Evolutionary conservation across 1,139 yeast species (phyloP), one percentile per base, ranked within the genome.

Genomic region (Suhomyces kunorum): DNA sequence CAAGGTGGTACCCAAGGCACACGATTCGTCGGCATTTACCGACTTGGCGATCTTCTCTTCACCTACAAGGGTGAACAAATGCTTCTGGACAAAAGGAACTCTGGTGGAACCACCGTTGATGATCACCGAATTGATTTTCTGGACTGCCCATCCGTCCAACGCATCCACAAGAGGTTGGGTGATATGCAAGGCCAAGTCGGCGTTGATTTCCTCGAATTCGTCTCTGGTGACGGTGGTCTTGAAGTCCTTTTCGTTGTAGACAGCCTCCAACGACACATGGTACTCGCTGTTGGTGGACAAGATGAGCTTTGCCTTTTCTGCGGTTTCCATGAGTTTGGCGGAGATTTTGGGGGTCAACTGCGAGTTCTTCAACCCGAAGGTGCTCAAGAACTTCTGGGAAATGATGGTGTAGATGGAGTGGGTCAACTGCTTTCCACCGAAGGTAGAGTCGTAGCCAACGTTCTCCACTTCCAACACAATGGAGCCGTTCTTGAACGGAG

Each of bases 21-120:
- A 89, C 44, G 97, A 82, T 64, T 92, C 99, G 64, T 92, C 99
- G 0, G 98, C 94, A 61, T 92, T 92, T 36, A 94, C 95, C 41
- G 84, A 87, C 60, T 84, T 89, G n/a, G 96, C 76, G 36, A 94
- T 70, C 40, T 72, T 68, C 2, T 77, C 81, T 22, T 80, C 81
- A 2, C 83, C 83, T 30, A 83, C 66, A 33, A 85, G 69, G 4
- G 75, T 61, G 5, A 66, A 55, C 44, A 84, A 63, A 40, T 73
- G 76, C 34, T 74, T 70, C 61, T 88, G 95, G 38, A 92, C 83
- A 55, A 86, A 77, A 13, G 98, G 98, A 20, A 89, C 87, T 60
- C 99, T 81, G 8, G 94, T 81, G 1, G 96, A 80, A 0, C 98
- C 99, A 48, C 99, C 99, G 40, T 87, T 78, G 43, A 90, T 72